These are phyloP conservation scores for Chrysanthemum makinoi DNA, from an alignment of 129 eudicot genomes.

Conservation along the genomic window DNA sequence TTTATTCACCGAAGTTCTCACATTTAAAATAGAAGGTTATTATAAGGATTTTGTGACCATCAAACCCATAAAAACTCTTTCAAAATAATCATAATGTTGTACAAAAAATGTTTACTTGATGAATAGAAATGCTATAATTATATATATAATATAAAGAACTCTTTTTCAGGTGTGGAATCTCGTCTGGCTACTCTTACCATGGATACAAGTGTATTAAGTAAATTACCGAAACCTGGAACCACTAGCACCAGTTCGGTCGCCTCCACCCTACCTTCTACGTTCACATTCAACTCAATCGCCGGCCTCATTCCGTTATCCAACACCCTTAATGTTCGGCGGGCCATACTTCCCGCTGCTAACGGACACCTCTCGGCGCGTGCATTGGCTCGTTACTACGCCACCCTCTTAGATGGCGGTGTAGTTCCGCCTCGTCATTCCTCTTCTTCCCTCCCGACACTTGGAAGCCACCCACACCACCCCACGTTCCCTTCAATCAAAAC, in stretches of 20 bases:
- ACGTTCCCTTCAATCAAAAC: conserved; percentile 41
- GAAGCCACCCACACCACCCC: conserved; percentile 87
- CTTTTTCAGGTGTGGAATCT: conserved; percentile 76
- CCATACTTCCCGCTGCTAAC: conserved; percentile 90
- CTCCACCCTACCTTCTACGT: conserved; percentile 57
- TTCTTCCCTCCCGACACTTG: conserved; percentile 64
- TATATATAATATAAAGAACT: background rate
- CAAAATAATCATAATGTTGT: too few species aligned
- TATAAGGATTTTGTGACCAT: too few species aligned
- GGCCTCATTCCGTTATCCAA: conserved; percentile 68
- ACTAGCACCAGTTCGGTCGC: conserved; percentile 29
- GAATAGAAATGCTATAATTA: background rate
- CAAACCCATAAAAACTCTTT: too few species aligned
- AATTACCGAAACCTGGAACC: conserved; percentile 30
- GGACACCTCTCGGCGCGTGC: conserved; percentile 98
- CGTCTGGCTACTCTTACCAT: conserved; percentile 82
- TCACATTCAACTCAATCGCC: conserved; percentile 47
- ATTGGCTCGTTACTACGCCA: conserved; percentile 90
- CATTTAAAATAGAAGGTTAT: background rate
- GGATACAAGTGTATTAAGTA: conserved; percentile 56
- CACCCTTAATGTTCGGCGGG: conserved; percentile 71
- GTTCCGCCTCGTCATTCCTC: conserved; percentile 70
- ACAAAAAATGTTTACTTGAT: too few species aligned
- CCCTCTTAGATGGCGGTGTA: conserved; percentile 65
- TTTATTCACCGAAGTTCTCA: background rate